phyloP scores from a whole-genome alignment of 2,329 filamentous ascomycete genomes.

The Lasiodiplodia sp. region DNA sequence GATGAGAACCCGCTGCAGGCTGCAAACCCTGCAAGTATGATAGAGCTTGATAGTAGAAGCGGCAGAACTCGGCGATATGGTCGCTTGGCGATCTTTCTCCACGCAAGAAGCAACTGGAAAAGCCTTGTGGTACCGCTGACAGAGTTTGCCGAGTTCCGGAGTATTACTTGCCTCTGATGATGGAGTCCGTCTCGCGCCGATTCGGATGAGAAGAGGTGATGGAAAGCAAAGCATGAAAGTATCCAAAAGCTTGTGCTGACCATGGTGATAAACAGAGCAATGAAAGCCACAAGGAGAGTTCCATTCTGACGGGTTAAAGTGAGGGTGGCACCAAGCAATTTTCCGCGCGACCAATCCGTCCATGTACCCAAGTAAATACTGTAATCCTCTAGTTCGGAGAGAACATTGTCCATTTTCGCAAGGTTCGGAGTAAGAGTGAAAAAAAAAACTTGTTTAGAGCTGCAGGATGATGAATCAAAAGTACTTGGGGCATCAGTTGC shows the following conservation, averaged over 20 bases:
- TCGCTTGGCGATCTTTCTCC: not conserved
- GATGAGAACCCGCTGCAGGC: conserved; percentile 30
- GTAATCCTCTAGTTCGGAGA: not conserved
- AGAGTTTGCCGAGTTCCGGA: conserved; percentile 29
- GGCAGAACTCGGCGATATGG: conserved; percentile 5
- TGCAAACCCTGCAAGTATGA: conserved; percentile 16
- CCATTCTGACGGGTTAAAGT: conserved; percentile 41
- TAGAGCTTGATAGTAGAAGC: not conserved
- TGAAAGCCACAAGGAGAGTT: conserved; percentile 44
- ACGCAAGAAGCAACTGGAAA: not conserved
- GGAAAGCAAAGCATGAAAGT: conserved; percentile 34
- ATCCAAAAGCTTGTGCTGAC: conserved; percentile 36
- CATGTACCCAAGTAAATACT: conserved; percentile 40
- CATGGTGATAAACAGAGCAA: conserved; percentile 43
- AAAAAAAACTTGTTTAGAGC: no score
- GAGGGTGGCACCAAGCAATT: conserved; percentile 42
- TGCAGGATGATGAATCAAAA: no score
- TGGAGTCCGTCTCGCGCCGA: conserved; percentile 36
- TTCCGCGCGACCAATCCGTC: conserved; percentile 45
- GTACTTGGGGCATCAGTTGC: no score
- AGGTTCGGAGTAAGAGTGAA: no score
- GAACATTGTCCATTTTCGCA: no score
- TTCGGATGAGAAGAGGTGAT: conserved; percentile 33
- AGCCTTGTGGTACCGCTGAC: not conserved
- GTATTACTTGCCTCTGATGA: conserved; percentile 34